These are phyloP conservation scores for Chalara sp. DNA, from an alignment of 2,329 filamentous ascomycete species.

Conservation along the genomic window DNA sequence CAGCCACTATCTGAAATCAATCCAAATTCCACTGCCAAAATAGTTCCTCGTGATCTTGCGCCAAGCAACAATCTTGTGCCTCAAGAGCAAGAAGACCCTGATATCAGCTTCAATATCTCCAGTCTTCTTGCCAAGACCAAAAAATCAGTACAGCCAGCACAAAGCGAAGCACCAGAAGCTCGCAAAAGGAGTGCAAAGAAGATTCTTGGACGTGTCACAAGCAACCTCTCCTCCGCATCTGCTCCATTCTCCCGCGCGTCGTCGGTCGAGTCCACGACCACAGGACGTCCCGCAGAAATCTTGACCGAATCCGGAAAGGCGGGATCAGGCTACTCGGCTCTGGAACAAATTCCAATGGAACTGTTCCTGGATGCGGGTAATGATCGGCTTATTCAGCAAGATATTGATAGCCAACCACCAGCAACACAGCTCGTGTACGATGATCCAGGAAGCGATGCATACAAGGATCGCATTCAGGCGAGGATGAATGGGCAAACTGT, in stretches of 20 bases:
- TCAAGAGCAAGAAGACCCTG: constrained; percentile 12
- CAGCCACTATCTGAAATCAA: constrained; percentile 26
- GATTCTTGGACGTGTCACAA: constrained; percentile 51
- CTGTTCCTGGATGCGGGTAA: constrained; percentile 15
- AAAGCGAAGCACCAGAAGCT: constrained; percentile 19
- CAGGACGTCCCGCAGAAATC: constrained; percentile 21
- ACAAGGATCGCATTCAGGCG: constrained; percentile 21
- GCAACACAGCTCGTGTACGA: constrained; percentile 23
- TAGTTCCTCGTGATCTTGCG: constrained; percentile 15
- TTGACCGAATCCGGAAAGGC: constrained; percentile 7
- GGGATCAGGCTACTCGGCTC: background rate
- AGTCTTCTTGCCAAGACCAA: constrained; percentile 26
- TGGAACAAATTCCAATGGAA: constrained; percentile 14
- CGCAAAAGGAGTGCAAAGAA: constrained; percentile 17
- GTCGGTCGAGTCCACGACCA: constrained; percentile 32
- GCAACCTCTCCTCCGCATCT: constrained; percentile 48
- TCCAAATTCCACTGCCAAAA: constrained; percentile 22
- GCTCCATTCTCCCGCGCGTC: constrained; percentile 31
- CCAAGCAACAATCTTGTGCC: constrained; percentile 12
- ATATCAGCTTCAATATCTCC: constrained; percentile 21
- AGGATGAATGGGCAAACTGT: constrained; percentile 25
- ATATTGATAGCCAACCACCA: constrained; percentile 16
- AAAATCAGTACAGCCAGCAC: constrained; percentile 10
- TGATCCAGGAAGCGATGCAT: constrained; percentile 24
- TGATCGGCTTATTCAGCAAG: constrained; percentile 7